Evolutionary conservation across 129 eudicot species (phyloP).

Genomic region (Lactuca saligna): DNA sequence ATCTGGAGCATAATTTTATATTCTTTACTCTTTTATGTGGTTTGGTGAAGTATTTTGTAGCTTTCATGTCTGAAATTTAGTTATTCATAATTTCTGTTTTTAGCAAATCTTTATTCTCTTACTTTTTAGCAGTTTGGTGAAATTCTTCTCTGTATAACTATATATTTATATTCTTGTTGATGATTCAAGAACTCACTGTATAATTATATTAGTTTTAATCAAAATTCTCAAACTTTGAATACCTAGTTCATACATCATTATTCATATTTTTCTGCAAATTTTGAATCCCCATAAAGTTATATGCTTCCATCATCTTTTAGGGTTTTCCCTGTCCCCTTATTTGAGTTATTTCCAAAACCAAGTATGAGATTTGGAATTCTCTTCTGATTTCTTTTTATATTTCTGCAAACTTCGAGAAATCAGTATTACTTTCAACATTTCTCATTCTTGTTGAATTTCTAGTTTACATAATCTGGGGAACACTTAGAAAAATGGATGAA

Average conservation of each 20-base stretch:
- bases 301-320: constrained; percentile 25
- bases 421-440: not conserved
- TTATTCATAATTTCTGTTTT: constrained; percentile 1
- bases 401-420: not conserved
- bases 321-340: constrained; percentile 29
- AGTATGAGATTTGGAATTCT: constrained; percentile 16
- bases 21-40: not conserved
- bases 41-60: not conserved
- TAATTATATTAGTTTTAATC: not conserved
- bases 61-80: constrained; percentile 1
- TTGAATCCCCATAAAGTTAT: constrained; percentile 13
- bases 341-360: constrained; percentile 19
- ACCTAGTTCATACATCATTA: too few species aligned
- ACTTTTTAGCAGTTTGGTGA: not conserved
- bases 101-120: not conserved
- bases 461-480: constrained; percentile 21
- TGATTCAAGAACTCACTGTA: constrained; percentile 13
- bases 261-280: not conserved
- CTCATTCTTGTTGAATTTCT: constrained; percentile 7
- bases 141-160: not conserved
- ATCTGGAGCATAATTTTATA: not conserved
- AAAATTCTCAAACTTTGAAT: too few species aligned
- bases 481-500: constrained; percentile 44
- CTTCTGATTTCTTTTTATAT: constrained; percentile 17
- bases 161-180: not conserved